Evolutionary conservation across 441 rosid species (phyloP).

Genomic region (Dalechampia spathulata): DNA sequence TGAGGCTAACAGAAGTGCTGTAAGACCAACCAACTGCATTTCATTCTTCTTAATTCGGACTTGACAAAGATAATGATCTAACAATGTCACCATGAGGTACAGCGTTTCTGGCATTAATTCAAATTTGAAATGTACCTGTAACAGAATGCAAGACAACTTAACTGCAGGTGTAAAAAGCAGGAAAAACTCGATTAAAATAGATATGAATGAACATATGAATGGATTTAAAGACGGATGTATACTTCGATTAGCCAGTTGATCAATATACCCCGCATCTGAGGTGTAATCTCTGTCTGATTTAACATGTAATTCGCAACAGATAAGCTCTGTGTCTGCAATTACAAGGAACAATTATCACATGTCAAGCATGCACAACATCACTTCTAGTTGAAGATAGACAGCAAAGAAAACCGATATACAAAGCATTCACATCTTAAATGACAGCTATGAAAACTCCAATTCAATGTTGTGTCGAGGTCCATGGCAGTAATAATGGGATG

Average conservation of each 20-base stretch:
- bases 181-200: not conserved
- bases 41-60: slow-evolving; percentile 60
- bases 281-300: slow-evolving; percentile 49
- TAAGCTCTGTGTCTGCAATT: slow-evolving; percentile 51
- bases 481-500: not conserved
- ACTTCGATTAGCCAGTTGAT: slow-evolving; percentile 97
- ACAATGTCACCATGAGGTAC: slow-evolving; percentile 62
- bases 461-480: not conserved
- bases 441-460: not conserved
- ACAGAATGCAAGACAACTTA: slow-evolving; percentile 12
- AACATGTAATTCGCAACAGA: slow-evolving; percentile 52
- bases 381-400: not conserved
- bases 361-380: not conserved
- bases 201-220: not conserved
- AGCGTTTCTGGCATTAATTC: slow-evolving; percentile 86
- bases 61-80: slow-evolving; percentile 78
- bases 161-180: not conserved
- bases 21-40: slow-evolving; percentile 90
- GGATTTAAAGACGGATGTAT: slow-evolving; percentile 14
- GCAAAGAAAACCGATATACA: not conserved
- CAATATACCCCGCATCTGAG: slow-evolving; percentile 77
- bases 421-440: too few relatives aligned
- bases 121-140: slow-evolving; percentile 78
- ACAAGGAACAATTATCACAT: slow-evolving; percentile 2
- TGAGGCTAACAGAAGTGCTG: slow-evolving; percentile 76